Evolutionary conservation across 192 early-diverging fungal species (phyloP), one percentile per base, ranked within the genome.

Genomic region (Chytriomyces confervae): DNA sequence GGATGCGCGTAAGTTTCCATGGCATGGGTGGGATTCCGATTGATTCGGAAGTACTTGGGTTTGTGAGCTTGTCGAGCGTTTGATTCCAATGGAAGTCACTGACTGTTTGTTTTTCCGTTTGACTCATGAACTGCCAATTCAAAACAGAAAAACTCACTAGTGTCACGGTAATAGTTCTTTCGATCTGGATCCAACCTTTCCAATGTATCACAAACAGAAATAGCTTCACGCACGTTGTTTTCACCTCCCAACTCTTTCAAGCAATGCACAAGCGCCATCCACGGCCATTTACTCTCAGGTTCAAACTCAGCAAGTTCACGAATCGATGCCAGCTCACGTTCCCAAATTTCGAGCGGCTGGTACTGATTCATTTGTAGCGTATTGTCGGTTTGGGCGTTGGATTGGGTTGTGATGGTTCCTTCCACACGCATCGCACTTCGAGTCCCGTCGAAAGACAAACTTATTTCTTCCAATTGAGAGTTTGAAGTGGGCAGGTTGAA

Each of bases 231-330:
- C 7, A 79, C 80, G 63, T 88, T 83, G 50, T 84, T 80, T 23
- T 79, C 62, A 65, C 65, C 74, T 81, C 71, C 75, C 62, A 91
- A 77, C 23, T 85, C 76, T 7, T 76, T 60, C 75, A 88, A 77
- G 18, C 91, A 84, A 80, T 91, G 84, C n/a, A 83, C 81, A 23
- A 92, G 36, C 9, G 91, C 84, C 76, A 90, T 82, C 53, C 91
- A 77, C 18, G 88, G 81, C 90, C 91, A 95, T 89, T 93, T 94
- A 69, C 91, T 91, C 45, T 95, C 91, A 1, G 94, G 93, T 74
- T 96, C 94, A 11, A 93, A 16, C 29, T 94, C 94, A 9, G 89
- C 61, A 23, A 96, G 77, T 72, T 94, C 94, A 46, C 86, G 80
- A 6, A 95, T 79, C 27, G 83, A 79, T 29, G 83, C 66, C 53